Conservation (phyloP, 768 basidiomycete genomes). For the Suillus plorans region DNA sequence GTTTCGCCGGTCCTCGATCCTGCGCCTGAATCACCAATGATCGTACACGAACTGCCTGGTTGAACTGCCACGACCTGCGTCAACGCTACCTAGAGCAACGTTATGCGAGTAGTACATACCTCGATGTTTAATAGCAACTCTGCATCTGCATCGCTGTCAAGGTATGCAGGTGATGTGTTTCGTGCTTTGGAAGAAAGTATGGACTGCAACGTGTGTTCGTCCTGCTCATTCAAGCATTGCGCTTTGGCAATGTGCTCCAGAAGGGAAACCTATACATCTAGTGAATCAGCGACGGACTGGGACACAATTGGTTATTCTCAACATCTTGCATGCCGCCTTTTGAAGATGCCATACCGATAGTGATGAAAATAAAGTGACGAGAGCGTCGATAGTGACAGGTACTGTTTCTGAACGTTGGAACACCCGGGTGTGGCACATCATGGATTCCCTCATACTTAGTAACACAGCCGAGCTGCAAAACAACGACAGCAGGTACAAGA, state of each 20-base stretch:
- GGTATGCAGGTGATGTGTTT: conserved; percentile 47
- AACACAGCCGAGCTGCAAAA: conserved; percentile 3
- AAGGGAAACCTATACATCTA: conserved; percentile 43
- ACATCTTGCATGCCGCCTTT: conserved; percentile 25
- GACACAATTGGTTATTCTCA: conserved; percentile 11
- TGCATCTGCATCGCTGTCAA: conserved; percentile 72
- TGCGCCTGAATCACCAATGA: conserved; percentile 52
- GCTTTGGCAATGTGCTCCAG: conserved; percentile 56
- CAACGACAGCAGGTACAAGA: conserved; percentile 20
- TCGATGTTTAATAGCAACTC: conserved; percentile 67
- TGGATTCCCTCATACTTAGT: background rate
- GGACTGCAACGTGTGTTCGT: conserved; percentile 48
- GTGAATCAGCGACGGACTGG: background rate
- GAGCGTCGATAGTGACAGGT: background rate
- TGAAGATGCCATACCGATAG: conserved; percentile 3
- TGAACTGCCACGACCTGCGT: conserved; percentile 48
- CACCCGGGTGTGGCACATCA: background rate
- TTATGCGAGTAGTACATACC: conserved; percentile 39
- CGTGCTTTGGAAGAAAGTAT: conserved; percentile 44
- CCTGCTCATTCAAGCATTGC: conserved; percentile 72
- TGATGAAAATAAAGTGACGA: background rate
- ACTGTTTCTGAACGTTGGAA: background rate
- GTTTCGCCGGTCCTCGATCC: conserved; percentile 51
- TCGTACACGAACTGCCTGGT: conserved; percentile 64
- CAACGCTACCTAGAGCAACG: background rate